phyloP scores from a whole-genome alignment of 192 early-diverging fungal genomes.

The Entrophospora sp. region DNA sequence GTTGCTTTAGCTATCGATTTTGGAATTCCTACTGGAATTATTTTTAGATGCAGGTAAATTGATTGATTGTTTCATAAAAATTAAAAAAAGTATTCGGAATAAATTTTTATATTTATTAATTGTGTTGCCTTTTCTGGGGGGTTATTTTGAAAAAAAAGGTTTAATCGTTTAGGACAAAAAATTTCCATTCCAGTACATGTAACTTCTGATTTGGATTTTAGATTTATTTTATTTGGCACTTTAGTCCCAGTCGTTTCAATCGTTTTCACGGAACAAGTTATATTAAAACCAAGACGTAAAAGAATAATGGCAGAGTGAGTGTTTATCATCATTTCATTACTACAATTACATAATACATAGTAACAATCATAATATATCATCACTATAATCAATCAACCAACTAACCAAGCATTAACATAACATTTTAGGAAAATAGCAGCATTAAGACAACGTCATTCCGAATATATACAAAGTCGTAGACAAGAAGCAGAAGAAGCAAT shows the following conservation, averaged over 20 bases:
- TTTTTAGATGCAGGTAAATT: constrained; percentile 42
- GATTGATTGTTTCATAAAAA: no score
- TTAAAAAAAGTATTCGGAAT: not conserved
- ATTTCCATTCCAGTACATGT: constrained; percentile 57
- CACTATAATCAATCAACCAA: no score
- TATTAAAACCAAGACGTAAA: constrained; percentile 55
- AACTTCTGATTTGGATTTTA: constrained; percentile 45
- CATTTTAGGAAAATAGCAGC: constrained; percentile 38
- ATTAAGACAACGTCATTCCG: constrained; percentile 55
- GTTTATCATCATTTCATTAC: not conserved
- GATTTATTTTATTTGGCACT: constrained; percentile 42
- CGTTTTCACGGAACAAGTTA: constrained; percentile 43
- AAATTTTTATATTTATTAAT: not conserved
- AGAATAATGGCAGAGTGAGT: constrained; percentile 36
- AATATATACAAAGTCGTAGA: constrained; percentile 54
- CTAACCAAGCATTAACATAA: no score
- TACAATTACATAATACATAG: not conserved
- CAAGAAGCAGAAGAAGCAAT: constrained; percentile 74
- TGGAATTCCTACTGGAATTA: constrained; percentile 51
- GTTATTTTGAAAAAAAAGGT: constrained; percentile 23
- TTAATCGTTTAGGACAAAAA: constrained; percentile 59
- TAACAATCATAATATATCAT: not conserved
- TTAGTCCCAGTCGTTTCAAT: constrained; percentile 45
- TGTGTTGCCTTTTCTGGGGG: not conserved
- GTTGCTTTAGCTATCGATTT: constrained; percentile 51